Conservation (phyloP, 805 yeast genomes). For the Cyberlindnera americana region DNA sequence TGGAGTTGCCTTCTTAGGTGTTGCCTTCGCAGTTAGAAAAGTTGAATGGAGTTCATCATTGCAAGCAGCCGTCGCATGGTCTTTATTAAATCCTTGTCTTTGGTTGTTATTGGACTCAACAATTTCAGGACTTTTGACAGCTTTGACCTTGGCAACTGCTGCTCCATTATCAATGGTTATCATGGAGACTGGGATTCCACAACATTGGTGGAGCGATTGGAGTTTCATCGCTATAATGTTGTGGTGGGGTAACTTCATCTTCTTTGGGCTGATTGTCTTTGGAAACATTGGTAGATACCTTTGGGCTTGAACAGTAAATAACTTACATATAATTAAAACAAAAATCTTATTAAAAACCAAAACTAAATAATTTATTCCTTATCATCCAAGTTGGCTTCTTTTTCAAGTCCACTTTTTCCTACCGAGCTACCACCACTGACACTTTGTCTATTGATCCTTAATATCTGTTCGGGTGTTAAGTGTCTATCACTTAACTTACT, state of each 20-base stretch:
- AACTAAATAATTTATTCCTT: slow-evolving; percentile 1
- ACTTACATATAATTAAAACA: too few relatives aligned
- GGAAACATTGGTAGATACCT: slow-evolving; percentile 66
- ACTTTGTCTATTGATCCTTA: slow-evolving; percentile 56
- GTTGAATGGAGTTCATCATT: slow-evolving; percentile 64
- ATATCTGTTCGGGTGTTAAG: slow-evolving; percentile 43
- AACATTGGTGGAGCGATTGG: slow-evolving; percentile 51
- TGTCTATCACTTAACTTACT: slow-evolving; percentile 22
- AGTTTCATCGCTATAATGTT: slow-evolving; percentile 40
- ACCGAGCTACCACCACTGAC: slow-evolving; percentile 48
- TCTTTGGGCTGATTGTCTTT: slow-evolving; percentile 60
- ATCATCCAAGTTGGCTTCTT: slow-evolving; percentile 36
- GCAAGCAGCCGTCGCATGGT: slow-evolving; percentile 64
- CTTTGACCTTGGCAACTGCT: slow-evolving; percentile 28
- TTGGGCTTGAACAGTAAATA: slow-evolving; percentile 23
- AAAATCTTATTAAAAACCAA: too few relatives aligned
- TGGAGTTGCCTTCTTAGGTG: slow-evolving; percentile 62
- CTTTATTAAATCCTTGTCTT: slow-evolving; percentile 56
- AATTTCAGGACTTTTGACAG: slow-evolving; percentile 44
- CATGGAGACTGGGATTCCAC: slow-evolving; percentile 41
- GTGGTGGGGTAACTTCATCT: slow-evolving; percentile 61
- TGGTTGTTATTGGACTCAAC: slow-evolving; percentile 68
- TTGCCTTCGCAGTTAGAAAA: slow-evolving; percentile 65
- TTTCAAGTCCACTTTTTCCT: slow-evolving; percentile 48
- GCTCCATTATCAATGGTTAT: slow-evolving; percentile 22